A percentile compares a stretch with the other conserved stretches of the same genome.
Evolutionary conservation across 2,329 filamentous ascomycete species (phyloP).

Genomic region (Aspergillus felis): DNA sequence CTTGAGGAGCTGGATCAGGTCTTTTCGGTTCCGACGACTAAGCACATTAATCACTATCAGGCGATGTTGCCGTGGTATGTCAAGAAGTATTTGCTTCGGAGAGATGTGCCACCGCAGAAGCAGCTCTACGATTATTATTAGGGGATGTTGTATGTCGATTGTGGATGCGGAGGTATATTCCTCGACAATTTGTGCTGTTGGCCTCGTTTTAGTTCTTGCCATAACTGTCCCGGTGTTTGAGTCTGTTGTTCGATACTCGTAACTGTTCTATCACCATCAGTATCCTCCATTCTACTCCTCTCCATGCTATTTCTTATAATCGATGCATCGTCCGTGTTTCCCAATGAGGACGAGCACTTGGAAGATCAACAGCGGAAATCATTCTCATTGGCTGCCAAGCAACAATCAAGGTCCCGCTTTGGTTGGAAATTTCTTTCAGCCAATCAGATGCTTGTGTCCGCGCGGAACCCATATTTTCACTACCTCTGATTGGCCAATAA

Average conservation of each 20-base stretch:
- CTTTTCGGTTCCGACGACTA: constrained; percentile 49
- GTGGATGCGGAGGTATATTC: neutral
- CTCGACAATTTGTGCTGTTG: neutral
- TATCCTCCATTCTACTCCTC: too few species aligned
- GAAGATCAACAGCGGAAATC: neutral
- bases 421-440: neutral
- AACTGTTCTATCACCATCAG: neutral
- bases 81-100: constrained; percentile 23
- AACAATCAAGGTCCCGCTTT: neutral
- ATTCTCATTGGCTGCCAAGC: neutral
- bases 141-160: neutral
- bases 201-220: too few species aligned
- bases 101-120: constrained; percentile 25
- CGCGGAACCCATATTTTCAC: neutral
- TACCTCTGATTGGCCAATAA: neutral
- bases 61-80: constrained; percentile 29
- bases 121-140: constrained; percentile 24
- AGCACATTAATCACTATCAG: constrained; percentile 30
- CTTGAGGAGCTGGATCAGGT: constrained; percentile 50
- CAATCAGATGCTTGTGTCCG: neutral
- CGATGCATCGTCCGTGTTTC: neutral
- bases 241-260: neutral
- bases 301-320: too few species aligned
- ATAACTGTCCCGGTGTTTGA: too few species aligned
- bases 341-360: neutral